Percentiles rank a stretch among this genome's conserved stretches.
Conservation (phyloP, 176 grass and related monocot species). For the Avena atlantica region DNA sequence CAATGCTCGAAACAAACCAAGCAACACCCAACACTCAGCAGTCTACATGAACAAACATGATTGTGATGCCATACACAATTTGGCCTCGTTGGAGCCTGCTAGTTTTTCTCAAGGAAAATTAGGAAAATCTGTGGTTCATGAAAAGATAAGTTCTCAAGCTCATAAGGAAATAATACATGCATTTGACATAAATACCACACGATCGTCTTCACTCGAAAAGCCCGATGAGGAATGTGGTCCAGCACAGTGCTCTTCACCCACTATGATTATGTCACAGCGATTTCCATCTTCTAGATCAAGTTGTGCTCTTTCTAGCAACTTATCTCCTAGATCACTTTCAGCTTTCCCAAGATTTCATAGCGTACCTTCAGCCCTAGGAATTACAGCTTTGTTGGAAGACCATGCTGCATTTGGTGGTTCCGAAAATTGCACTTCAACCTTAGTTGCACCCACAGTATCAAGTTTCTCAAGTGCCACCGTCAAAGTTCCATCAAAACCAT, state of each 20-base stretch:
- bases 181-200: conserved; percentile 14
- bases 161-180: conserved; percentile 37
- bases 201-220: conserved; percentile 33
- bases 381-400: conserved; percentile 76
- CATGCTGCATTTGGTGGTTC: conserved; percentile 47
- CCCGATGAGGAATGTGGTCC: conserved; percentile 36
- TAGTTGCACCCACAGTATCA: conserved; percentile 25
- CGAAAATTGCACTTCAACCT: conserved; percentile 45
- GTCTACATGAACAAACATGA: conserved; percentile 39
- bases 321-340: conserved; percentile 50
- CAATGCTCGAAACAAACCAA: conserved; percentile 29
- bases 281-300: conserved; percentile 68
- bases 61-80: conserved; percentile 19
- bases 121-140: conserved; percentile 30
- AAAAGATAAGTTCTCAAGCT: conserved; percentile 25
- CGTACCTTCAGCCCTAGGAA: conserved; percentile 71
- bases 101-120: conserved; percentile 43
- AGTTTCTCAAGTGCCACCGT: conserved; percentile 13
- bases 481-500: conserved; percentile 44
- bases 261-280: conserved; percentile 63
- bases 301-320: conserved; percentile 50
- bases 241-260: conserved; percentile 38
- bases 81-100: background rate
- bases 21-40: background rate
- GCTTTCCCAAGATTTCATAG: conserved; percentile 65